Base-by-base conservation (phyloP, 2,329 filamentous ascomycete species). In the Torrubiellomyces zombiae region DNA sequence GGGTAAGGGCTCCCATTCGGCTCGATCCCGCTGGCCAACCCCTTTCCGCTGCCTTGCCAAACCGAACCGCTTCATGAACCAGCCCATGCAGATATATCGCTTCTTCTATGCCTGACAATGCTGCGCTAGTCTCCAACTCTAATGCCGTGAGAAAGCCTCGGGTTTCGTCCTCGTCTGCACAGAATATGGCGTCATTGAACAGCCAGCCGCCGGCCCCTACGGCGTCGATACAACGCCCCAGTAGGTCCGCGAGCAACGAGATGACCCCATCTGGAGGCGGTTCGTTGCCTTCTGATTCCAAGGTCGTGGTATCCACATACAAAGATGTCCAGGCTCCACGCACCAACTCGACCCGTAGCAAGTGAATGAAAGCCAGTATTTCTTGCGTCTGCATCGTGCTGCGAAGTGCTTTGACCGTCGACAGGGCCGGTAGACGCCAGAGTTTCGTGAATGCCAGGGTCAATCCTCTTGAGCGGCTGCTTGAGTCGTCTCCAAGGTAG, bases 141-240 rank as follows among this genome's bases (percentile, higher is more conserved):
- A 86, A 58, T 20, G 64, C 60, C 12, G 63, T 55, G 28, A 85
- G 57, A 28, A 82, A 66, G 34, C 77, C 69, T 20, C 69, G 63
- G 2, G 65, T 59, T 21, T 70, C 63, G 8, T 59, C 50, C 18
- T 59, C 54, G 30, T 64, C 57, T 15, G 58, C 56, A 21, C 53
- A 52, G 5, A 61, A 45, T 40, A 66, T 50, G 22, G 60, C 53
- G 34, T 68, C 68, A 34, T 74, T 71, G 16, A 69, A 54, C 28
- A 85, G 58, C 77, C 78, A 85, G 12, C 78, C 78, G 27, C 70
- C 69, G 7, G 74, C 63, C 2, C 77, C 78, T 10, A 86, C 65
- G 0, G 79, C 72, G 47, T 86, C 79, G 21, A 86, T 60, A 32
- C 77, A 79, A 38, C 72, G 70, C 33, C 71, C 71, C 16, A 85